Conservation (phyloP, 2,329 filamentous ascomycete species). For the Penicillium nordicum region DNA sequence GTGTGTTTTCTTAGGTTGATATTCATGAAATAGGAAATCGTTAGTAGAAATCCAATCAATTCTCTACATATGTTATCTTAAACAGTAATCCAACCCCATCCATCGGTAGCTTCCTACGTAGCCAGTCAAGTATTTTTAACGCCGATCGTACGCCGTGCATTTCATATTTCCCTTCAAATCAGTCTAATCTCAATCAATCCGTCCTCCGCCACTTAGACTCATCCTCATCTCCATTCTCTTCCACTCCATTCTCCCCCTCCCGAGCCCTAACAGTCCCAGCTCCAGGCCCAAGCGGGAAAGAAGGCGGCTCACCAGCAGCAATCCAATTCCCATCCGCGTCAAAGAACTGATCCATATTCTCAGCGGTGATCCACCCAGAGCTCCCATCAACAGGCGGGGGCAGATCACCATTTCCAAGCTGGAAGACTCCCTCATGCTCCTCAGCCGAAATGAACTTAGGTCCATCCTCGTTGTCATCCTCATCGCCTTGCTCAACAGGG, state of each 20-base stretch:
- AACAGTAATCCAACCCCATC: neutral
- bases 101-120: neutral
- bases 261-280: conserved; percentile 62
- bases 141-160: neutral
- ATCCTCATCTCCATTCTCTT: conserved; percentile 39
- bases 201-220: conserved; percentile 56
- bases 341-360: conserved; percentile 82
- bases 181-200: conserved; percentile 19
- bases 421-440: conserved; percentile 31
- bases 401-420: conserved; percentile 40
- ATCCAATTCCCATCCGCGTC: conserved; percentile 79
- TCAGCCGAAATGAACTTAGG: conserved; percentile 11
- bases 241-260: conserved; percentile 53
- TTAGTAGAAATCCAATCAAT: conserved; percentile 17
- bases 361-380: conserved; percentile 68
- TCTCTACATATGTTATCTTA: neutral
- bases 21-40: conserved; percentile 19
- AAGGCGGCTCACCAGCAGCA: conserved; percentile 45
- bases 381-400: conserved; percentile 49
- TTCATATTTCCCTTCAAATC: neutral
- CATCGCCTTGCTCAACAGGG: conserved; percentile 36
- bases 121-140: conserved; percentile 1
- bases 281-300: conserved; percentile 50
- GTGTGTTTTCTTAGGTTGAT: conserved; percentile 8
- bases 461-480: conserved; percentile 31